A percentile compares a stretch with the other conserved stretches of the same genome.
Evolutionary conservation across 495 filamentous ascomycete species (phyloP).

Genomic region (Xylaria telfairii): DNA sequence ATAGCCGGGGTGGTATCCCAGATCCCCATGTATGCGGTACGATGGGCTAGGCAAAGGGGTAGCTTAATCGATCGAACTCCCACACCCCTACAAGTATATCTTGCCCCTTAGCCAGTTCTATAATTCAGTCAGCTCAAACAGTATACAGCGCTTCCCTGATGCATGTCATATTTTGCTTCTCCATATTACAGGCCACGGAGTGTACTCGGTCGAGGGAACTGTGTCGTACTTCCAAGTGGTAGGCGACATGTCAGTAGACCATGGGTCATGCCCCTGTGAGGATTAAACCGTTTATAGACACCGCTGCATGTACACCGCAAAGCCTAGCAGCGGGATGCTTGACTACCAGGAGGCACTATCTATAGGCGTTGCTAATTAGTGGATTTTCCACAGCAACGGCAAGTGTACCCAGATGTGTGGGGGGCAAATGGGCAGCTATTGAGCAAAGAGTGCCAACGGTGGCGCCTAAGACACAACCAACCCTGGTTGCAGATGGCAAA

Average conservation of each 20-base stretch:
- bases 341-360: background rate
- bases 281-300: slow-evolving; percentile 22
- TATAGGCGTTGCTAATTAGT: background rate
- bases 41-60: slow-evolving; percentile 16
- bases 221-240: background rate
- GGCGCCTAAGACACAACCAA: slow-evolving; percentile 10
- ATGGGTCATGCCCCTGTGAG: slow-evolving; percentile 10
- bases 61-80: background rate
- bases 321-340: slow-evolving; percentile 2
- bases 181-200: background rate
- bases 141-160: background rate
- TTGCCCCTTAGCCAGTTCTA: background rate
- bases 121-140: background rate
- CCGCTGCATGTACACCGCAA: slow-evolving; percentile 10
- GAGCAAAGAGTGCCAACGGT: slow-evolving; percentile 19
- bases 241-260: slow-evolving; percentile 22
- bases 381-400: slow-evolving; percentile 17
- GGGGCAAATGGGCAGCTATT: slow-evolving; percentile 4
- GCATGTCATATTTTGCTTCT: background rate
- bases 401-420: background rate
- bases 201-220: background rate
- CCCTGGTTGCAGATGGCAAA: slow-evolving; percentile 22
- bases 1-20: slow-evolving; percentile 27
- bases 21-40: slow-evolving; percentile 20
- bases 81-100: background rate